Base-by-base conservation (phyloP, 2,329 filamentous ascomycete genomes). In the Exophiala aquamarina region DNA sequence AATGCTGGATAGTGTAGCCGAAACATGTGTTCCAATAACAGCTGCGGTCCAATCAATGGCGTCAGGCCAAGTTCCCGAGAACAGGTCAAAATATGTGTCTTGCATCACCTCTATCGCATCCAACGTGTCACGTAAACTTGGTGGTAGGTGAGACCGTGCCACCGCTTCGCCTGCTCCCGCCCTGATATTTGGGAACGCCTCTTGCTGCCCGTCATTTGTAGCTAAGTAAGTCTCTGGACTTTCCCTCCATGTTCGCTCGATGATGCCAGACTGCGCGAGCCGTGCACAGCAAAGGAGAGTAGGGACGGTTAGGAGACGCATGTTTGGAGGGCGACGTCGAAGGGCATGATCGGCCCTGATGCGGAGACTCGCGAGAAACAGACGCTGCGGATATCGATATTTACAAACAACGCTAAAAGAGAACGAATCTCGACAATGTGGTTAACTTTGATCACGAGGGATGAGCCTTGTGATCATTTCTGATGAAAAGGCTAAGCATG, bases 31-130 rank as follows among this genome's bases (percentile, higher is more conserved):
- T 34, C 84, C 83, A 58, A 89, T 74, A 7, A 96, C 89, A 3
- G 92, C 91, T 14, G 84, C 85, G 0, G 92, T 97, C 92, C 92
- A 97, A 70, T 96, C 92, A 60, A 95, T 96, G 23, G 87, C 80
- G 1, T 77, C 76, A 1, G 90, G 89, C 89, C 91, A 97, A 19
- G 82, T 89, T 9, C 87, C 90, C 28, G 86, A 72, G 76, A 87
- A 87, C 3, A 85, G 70, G 37, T 83, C 77, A 63, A 93, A 96
- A 69, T 89, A 95, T 19, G 77, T 72, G 42, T 80, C 74, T 65
- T 96, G 90, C 76, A 96, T 82, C 4, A 85, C 81, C 37, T 82
- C 75, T 53, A 96, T 74, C 4, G 88, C 86, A 39, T 77, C 66
- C 37, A 87, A 70, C 15, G 84, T 72, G 50, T 69, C 49, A 9